phyloP scores from a whole-genome alignment of 2,329 filamentous ascomycete genomes.

The Hypoxylon sp. region DNA sequence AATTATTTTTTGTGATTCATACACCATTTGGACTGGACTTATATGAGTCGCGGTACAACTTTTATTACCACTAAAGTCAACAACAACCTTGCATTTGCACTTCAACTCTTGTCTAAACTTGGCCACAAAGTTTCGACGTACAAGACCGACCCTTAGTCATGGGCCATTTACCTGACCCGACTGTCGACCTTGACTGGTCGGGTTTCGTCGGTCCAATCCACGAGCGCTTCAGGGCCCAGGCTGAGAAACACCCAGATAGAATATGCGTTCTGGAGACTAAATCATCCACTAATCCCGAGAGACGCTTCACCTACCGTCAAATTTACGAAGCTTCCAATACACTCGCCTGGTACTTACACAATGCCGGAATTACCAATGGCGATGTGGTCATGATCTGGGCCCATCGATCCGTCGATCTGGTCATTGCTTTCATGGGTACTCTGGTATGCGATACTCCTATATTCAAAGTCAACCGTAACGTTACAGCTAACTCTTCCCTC shows the following conservation, averaged over 20 bases:
- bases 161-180: constrained; percentile 72
- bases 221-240: constrained; percentile 77
- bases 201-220: constrained; percentile 77
- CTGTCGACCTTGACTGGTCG: constrained; percentile 76
- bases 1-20: constrained; percentile 22
- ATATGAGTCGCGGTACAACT: neutral
- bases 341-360: constrained; percentile 82
- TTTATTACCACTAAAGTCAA: neutral
- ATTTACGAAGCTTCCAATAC: constrained; percentile 89
- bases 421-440: constrained; percentile 82
- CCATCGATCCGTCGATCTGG: constrained; percentile 79
- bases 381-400: constrained; percentile 96
- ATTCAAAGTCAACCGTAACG: neutral
- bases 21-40: neutral
- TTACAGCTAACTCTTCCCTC: constrained; percentile 5
- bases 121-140: neutral
- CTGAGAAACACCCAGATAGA: constrained; percentile 74
- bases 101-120: neutral
- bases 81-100: neutral
- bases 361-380: constrained; percentile 79
- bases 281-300: constrained; percentile 64
- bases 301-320: constrained; percentile 85
- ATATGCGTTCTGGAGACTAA: constrained; percentile 66
- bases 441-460: constrained; percentile 57
- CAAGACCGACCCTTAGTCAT: constrained; percentile 35